Percentiles rank a stretch among this genome's conserved stretches.
Evolutionary conservation across 352 stramenopile species (phyloP).

Genomic region (Thalassiosira livingstoniorum): DNA sequence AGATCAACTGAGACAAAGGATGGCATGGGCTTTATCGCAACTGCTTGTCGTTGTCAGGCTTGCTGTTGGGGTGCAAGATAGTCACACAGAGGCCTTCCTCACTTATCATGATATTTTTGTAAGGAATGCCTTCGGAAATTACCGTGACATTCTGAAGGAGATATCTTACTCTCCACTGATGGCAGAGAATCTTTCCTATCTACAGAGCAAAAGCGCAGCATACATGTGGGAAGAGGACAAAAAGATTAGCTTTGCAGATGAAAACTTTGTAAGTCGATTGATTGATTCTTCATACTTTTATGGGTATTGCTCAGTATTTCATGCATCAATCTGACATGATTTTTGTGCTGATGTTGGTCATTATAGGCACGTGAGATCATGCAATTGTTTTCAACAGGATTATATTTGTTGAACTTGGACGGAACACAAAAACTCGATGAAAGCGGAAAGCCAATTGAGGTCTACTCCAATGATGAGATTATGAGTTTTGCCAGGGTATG

Average conservation of each 20-base stretch:
- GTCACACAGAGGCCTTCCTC: conserved; percentile 69
- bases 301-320: no score
- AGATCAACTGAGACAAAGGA: conserved; percentile 83
- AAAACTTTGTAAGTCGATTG: conserved; percentile 69
- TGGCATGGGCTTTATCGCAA: conserved; percentile 83
- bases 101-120: conserved; percentile 86
- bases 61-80: conserved; percentile 23
- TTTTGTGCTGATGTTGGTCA: background rate
- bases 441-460: conserved; percentile 53
- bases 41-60: conserved; percentile 55
- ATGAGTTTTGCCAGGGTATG: conserved; percentile 73
- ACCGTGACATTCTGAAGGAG: conserved; percentile 79
- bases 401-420: conserved; percentile 69
- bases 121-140: conserved; percentile 82
- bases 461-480: conserved; percentile 81
- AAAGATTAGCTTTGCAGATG: conserved; percentile 53
- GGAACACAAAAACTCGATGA: conserved; percentile 64
- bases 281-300: background rate
- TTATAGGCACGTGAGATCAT: conserved; percentile 31
- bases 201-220: conserved; percentile 64
- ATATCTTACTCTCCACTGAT: conserved; percentile 80
- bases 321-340: conserved; percentile 35
- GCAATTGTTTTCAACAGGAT: conserved; percentile 75
- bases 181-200: conserved; percentile 78
- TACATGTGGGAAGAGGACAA: conserved; percentile 52